Evolutionary conservation across 169 alveolate species (phyloP), one percentile per base, ranked within the genome.

Genomic region (Besnoitia besnoiti): DNA sequence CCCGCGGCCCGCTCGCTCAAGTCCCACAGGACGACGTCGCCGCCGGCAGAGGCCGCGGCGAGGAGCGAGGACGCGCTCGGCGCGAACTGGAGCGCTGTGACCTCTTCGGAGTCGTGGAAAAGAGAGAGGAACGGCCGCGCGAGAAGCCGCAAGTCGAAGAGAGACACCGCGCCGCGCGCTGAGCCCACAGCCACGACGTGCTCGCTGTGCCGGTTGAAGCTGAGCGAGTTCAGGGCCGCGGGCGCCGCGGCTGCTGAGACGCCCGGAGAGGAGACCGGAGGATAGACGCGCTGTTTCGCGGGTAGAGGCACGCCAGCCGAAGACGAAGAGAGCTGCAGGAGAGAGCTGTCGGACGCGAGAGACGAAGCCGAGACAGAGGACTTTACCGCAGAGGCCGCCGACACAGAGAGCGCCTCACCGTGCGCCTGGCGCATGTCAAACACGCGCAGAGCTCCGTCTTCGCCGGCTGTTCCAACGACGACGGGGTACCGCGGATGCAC

Each of bases 141-240:
- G 46, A 0, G 89, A 73, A 14, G 90, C 91, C 47, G 59, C 88
- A 62, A 49, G 76, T 35, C 90, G 55, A 73, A 84, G 62, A 42
- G 73, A 37, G 67, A 84, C 37, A 87, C 67, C 49, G 14, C 30
- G 24, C 91, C 91, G 1, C 55, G 39, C n/a, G 55, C 91, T 7
- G 40, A n/a, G 14, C 91, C 91, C 37, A 51, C 67, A 1, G 91
- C 91, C 16, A 49, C 61, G 40, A 87, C 50, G 21, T 87, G 2
- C 21, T 51, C 85, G 67, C 88, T 59, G 46, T 92, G 87, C 37
- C 89, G 89, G 90, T 85, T 88, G 55, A 85, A 85, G 42, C 82
- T 49, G 19, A 92, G 62, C 35, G 88, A 37, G 47, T 76, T 92
- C 27, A 92, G 40, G 39, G 93, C 55, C 51, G 55, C 47, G 30